phyloP scores from a whole-genome alignment of 352 stramenopile species.

The Halophytophthora polymorphica region DNA sequence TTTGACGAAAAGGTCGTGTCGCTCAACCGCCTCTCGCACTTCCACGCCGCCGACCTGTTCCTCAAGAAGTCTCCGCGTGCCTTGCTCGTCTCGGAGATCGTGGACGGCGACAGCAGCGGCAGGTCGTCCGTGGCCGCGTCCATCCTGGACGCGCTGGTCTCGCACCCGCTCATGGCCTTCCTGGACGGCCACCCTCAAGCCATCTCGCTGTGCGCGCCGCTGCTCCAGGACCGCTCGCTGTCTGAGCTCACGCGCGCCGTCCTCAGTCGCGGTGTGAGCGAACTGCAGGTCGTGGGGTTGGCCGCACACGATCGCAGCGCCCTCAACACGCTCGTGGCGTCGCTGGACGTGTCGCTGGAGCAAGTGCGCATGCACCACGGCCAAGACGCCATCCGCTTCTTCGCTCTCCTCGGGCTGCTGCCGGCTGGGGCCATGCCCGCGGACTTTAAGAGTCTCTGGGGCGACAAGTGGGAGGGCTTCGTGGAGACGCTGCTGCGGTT shows the following conservation, averaged over 20 bases:
- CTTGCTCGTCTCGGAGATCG: slow-evolving; percentile 65
- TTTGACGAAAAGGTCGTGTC: slow-evolving; percentile 84
- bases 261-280: slow-evolving; percentile 61
- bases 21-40: slow-evolving; percentile 67
- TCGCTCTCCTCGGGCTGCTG: slow-evolving; percentile 64
- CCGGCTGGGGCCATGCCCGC: slow-evolving; percentile 70
- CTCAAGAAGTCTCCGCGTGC: slow-evolving; percentile 72
- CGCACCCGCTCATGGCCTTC: slow-evolving; percentile 77
- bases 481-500: slow-evolving; percentile 71
- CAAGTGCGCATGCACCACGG: slow-evolving; percentile 70
- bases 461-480: slow-evolving; percentile 53
- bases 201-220: slow-evolving; percentile 70
- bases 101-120: slow-evolving; percentile 35
- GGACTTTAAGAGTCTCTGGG: slow-evolving; percentile 79
- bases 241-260: slow-evolving; percentile 72
- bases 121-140: slow-evolving; percentile 28
- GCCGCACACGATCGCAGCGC: slow-evolving; percentile 64
- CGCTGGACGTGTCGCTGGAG: slow-evolving; percentile 67
- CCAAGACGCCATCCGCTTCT: slow-evolving; percentile 70
- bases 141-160: slow-evolving; percentile 55
- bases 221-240: slow-evolving; percentile 72
- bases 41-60: slow-evolving; percentile 71
- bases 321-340: slow-evolving; percentile 76
- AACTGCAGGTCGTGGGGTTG: slow-evolving; percentile 63
- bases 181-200: slow-evolving; percentile 78